phyloP scores from a whole-genome alignment of 306 rosid species.

The Citrullus amarus region DNA sequence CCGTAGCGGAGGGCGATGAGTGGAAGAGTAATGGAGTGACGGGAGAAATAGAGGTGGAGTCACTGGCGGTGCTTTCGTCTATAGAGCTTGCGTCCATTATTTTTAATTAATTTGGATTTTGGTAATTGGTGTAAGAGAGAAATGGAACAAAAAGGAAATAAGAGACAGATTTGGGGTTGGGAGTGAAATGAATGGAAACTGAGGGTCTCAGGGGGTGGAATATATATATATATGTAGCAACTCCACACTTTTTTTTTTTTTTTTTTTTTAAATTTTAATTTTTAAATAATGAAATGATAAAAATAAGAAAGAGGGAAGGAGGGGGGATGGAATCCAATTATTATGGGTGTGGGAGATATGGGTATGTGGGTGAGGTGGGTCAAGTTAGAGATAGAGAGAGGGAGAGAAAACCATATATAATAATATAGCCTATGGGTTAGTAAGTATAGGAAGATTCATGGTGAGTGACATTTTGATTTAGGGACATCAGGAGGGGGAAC shows the following conservation, averaged over 20 bases:
- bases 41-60: conserved; percentile 38
- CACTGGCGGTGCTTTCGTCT: conserved; percentile 73
- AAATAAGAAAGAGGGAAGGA: background rate
- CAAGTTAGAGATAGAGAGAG: conserved; percentile 26
- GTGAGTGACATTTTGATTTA: background rate
- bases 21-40: background rate
- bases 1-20: conserved; percentile 32
- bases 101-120: background rate
- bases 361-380: conserved; percentile 51
- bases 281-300: background rate
- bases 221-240: conserved; percentile 65
- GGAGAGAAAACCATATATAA: background rate
- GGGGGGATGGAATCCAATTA: conserved; percentile 10
- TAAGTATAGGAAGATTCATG: conserved; percentile 67
- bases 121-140: background rate
- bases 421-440: background rate
- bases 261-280: background rate
- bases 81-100: conserved; percentile 53
- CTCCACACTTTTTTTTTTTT: background rate
- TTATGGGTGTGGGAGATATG: conserved; percentile 25
- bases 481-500: background rate
- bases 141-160: background rate
- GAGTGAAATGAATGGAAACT: background rate
- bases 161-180: background rate
- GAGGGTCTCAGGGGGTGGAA: conserved; percentile 23